These are phyloP conservation scores for Ustilago sp. DNA, from an alignment of 1,284 basidiomycete genomes.

Conservation along the genomic window DNA sequence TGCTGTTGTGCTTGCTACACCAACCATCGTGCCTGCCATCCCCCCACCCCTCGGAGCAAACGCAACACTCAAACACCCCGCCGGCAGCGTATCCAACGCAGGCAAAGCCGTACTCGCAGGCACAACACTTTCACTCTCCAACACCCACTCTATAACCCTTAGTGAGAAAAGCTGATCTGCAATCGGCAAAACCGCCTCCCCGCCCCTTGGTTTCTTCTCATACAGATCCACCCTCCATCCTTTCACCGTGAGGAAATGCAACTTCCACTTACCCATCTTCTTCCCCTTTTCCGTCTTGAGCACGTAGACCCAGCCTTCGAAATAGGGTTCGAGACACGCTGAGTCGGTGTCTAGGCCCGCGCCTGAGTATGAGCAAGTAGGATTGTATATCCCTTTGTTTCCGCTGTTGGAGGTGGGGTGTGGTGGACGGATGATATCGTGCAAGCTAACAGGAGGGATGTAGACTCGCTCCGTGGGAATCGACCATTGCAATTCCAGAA, in stretches of 20 bases:
- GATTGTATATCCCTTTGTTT: constrained; percentile 4
- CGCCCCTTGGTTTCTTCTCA: constrained; percentile 41
- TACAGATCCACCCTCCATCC: constrained; percentile 52
- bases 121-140: constrained; percentile 22
- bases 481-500: constrained; percentile 56
- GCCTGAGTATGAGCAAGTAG: constrained; percentile 10
- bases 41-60: constrained; percentile 18
- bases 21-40: background rate
- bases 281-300: constrained; percentile 39
- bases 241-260: constrained; percentile 53
- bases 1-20: background rate
- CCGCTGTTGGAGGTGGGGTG: background rate
- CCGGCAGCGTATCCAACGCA: constrained; percentile 31
- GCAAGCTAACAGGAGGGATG: constrained; percentile 27
- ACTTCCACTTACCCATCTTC: constrained; percentile 56
- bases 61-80: constrained; percentile 20
- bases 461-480: constrained; percentile 52
- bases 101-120: constrained; percentile 33
- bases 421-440: constrained; percentile 12
- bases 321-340: constrained; percentile 48
- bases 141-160: constrained; percentile 33
- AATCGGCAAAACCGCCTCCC: constrained; percentile 23
- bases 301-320: constrained; percentile 60
- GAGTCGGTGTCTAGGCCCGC: constrained; percentile 23
- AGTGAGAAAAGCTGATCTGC: constrained; percentile 39